Evolutionary conservation across 768 basidiomycete genomes (phyloP), one percentile per base, ranked within the genome.

Genomic region (Chlorophyllum brunneum): DNA sequence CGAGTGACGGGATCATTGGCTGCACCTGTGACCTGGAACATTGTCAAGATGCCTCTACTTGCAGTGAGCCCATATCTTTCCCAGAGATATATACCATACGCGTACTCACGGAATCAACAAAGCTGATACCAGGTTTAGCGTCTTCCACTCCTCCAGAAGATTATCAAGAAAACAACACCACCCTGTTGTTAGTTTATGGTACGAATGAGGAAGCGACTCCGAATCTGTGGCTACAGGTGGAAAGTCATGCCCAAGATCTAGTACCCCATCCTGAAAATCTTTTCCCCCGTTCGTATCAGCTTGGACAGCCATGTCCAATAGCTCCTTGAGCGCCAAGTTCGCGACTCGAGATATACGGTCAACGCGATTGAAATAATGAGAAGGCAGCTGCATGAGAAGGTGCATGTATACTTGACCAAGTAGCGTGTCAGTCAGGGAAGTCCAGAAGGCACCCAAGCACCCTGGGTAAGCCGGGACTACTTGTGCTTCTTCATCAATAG

Each of bases 271-370:
- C 8, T 37, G 34, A 26, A 37, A 38, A 13, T 38, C 47, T 16
- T 38, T 38, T 4, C 31, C 36, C 13, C 36, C 34, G 13, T 33
- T 60, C 29, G 48, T 54, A 0, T 55, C 59, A 26, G 56, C 58
- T 27, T 62, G 62, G 48, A 75, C 66, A 0, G 65, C 67, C 71
- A 77, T 72, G 38, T 66, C 59, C 41, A 73, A 65, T 23, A 87
- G 69, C 50, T 87, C 83, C 6, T 76, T 76, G 56, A 75, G 70
- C 42, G 76, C 81, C 42, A 86, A 61, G 36, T 85, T 76, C 1
- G 83, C 83, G 39, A 83, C 82, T 55, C 81, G 76, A 48, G 85
- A 86, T 22, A 86, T 73, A 24, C 78, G 71, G 2, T 80, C 76
- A 10, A 87, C 84, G 0, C 86, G 75, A 5, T 37, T 15, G 22